Base-by-base conservation (phyloP, 805 yeast species). In the Jamesozyma rosinii region DNA sequence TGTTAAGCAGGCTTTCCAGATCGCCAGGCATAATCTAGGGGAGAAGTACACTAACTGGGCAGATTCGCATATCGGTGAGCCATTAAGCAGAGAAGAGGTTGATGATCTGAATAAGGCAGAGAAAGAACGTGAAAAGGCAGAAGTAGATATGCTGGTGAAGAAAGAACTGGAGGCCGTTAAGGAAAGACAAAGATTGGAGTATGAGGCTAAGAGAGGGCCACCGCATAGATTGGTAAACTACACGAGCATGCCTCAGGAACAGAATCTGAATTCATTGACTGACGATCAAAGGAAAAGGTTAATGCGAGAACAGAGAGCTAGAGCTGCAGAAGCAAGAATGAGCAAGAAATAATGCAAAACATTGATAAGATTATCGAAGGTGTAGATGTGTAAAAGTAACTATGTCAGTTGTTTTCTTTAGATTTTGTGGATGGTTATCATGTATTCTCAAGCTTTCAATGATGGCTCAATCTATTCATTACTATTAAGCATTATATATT, bases 261-360 rank as follows among this genome's bases (percentile, higher is more conserved):
- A 67, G 19, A 77, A 77, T 37, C 53, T 80, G 42, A 71, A 74
- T 36, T 80, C 88, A 0, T 67, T 90, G 43, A 72, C 78, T 6
- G 87, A 80, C 1, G 86, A 79, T 21, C 96, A 89, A 50, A 74
- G 77, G 54, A 71, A 73, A 72, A 74, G 80, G 54, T 65, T 92
- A 18, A 88, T 89, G 83, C 76, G 98, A 47, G 98, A 92, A 55
- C 89, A 89, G 56, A 71, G 97, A 43, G 97, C 97, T 0, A 74
- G 97, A 43, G 98, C 98, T 0, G 97, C 95, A 0, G 97, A 92
- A 60, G 95, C 90, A 0, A 71, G 98, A 52, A 53, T 85, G 35
- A 18, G 15, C 6, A 8, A 14, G 20, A 18, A 34, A n/a, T 11
- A 27, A 32, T 32, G 15, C n/a, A n/a, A n/a, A n/a, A n/a, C n/a